These are phyloP conservation scores for Macaranga tanarius DNA, from an alignment of 441 rosid species.

Conservation along the genomic window DNA sequence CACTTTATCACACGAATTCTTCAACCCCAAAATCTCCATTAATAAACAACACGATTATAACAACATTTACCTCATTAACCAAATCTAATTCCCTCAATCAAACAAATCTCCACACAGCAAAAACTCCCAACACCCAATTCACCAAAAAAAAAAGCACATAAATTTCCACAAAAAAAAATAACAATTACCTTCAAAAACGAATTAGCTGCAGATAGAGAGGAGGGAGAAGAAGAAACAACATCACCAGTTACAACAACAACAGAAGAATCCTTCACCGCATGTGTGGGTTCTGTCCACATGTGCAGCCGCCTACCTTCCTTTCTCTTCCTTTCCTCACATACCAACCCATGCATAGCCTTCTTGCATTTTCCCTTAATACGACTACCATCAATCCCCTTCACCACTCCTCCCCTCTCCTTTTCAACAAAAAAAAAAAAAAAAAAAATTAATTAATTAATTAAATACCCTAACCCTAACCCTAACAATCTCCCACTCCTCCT, in stretches of 20 bases:
- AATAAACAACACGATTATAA: not conserved
- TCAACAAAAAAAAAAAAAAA: too few relatives aligned
- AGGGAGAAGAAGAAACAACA: slow-evolving; percentile 43
- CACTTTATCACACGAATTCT: too few relatives aligned
- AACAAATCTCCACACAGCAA: not conserved
- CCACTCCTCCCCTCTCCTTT: too few relatives aligned
- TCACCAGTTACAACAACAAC: slow-evolving; percentile 21
- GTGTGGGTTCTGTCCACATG: slow-evolving; percentile 68
- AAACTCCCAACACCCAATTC: too few relatives aligned
- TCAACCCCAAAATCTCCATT: not conserved
- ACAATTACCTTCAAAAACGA: slow-evolving; percentile 58
- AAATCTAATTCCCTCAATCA: not conserved
- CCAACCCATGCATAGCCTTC: slow-evolving; percentile 69
- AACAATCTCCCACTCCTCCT: slow-evolving; percentile 2
- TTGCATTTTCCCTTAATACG: slow-evolving; percentile 63
- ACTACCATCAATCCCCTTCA: slow-evolving; percentile 46
- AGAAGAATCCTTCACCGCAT: slow-evolving; percentile 38
- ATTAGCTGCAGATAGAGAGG: slow-evolving; percentile 41
- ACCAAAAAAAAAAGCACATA: not conserved
- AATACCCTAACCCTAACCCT: too few relatives aligned
- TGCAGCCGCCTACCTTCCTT: slow-evolving; percentile 42
- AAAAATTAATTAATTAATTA: too few relatives aligned
- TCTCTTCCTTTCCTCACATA: slow-evolving; percentile 45
- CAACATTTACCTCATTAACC: not conserved
- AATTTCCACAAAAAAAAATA: not conserved